Evolutionary conservation across 2,329 filamentous ascomycete genomes (phyloP), one percentile per base, ranked within the genome.

Genomic region (Ceratocystis cubensis): DNA sequence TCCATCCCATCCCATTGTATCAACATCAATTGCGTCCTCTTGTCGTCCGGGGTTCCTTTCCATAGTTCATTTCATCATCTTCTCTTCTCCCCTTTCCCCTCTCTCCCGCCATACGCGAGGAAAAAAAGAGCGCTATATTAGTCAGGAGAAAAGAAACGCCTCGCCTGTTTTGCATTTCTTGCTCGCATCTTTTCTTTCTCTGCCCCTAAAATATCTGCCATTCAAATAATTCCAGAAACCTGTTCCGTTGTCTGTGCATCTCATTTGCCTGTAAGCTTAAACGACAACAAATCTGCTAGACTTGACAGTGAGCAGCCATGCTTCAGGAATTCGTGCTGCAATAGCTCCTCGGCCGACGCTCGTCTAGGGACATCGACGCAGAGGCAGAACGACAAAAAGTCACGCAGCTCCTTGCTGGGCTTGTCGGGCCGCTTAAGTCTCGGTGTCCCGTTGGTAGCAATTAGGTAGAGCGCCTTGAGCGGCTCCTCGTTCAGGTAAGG

Each of bases 401-500:
- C 89, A 81, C 97, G 97, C 71, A 99, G 85, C 78, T 97, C 94
- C 80, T 96, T 96, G 79, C 89, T 95, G 69, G 97, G 84, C 79
- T 96, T 96, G 78, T 99, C 93, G 0, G 94, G 93, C 78, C 96
- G 96, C 88, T 99, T 99, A 70, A 99, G 83, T 67, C 91, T 86
- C 25, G 94, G 94, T 2, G 94, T 97, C 71, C 94, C 94, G 78
- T 97, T 97, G 66, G 94, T 99, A 61, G 94, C 94, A 74, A 99
- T 99, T 69, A 99, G 84, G 75, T 96, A 99, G 61, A 99, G 83
- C 6, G 94, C 94, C 81, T 97, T 97, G 66, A 99, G 84, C 0
- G 94, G 94, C 76, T 97, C 93, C 77, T 97, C 94, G 77, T 97
- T 97, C 46, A 97, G 84, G 75, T 99, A 99, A 0, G 94, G 94